Percentiles rank a stretch among this genome's conserved stretches.
phyloP scores from a whole-genome alignment of 345 rosid genomes.

The Sapria himalayana region DNA sequence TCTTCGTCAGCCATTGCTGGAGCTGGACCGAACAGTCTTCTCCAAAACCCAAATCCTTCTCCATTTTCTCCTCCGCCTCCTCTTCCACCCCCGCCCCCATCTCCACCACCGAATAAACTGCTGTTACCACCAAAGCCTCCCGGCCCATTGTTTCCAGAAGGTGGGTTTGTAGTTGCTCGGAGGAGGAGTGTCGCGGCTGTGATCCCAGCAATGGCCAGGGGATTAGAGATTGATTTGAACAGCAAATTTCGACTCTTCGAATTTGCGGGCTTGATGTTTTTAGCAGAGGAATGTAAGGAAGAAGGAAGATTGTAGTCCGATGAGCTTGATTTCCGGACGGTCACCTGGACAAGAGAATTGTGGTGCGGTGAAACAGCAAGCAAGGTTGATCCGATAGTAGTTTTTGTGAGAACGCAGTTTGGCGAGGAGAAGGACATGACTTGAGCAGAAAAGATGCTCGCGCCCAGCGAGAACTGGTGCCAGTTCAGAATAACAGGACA shows the following conservation, averaged over 20 bases:
- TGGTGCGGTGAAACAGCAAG: no score
- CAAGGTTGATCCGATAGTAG: no score
- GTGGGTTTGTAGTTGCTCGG: constrained; percentile 18
- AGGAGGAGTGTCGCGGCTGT: constrained; percentile 34
- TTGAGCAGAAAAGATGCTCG: no score
- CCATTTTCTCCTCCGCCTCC: constrained; percentile 27
- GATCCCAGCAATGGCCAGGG: constrained; percentile 22
- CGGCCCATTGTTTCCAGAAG: constrained; percentile 8
- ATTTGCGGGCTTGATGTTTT: constrained; percentile 6
- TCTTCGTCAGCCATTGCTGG: constrained; percentile 63
- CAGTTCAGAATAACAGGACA: no score
- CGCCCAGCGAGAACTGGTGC: no score
- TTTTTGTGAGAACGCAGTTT: no score
- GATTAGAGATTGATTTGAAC: constrained; percentile 21
- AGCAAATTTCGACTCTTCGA: constrained; percentile 3
- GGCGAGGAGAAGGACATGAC: no score
- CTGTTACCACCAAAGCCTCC: constrained; percentile 19
- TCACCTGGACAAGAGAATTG: no score
- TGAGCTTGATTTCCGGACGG: no score
- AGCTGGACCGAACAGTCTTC: constrained; percentile 21
- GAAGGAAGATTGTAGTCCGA: no score
- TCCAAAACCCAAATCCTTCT: constrained; percentile 34
- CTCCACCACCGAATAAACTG: constrained; percentile 20
- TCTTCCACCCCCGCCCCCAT: constrained; percentile 28
- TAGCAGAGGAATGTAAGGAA: constrained; percentile 1